These are phyloP conservation scores for Stromatinia cepivora DNA, from an alignment of 2,329 filamentous ascomycete species.

Conservation along the genomic window DNA sequence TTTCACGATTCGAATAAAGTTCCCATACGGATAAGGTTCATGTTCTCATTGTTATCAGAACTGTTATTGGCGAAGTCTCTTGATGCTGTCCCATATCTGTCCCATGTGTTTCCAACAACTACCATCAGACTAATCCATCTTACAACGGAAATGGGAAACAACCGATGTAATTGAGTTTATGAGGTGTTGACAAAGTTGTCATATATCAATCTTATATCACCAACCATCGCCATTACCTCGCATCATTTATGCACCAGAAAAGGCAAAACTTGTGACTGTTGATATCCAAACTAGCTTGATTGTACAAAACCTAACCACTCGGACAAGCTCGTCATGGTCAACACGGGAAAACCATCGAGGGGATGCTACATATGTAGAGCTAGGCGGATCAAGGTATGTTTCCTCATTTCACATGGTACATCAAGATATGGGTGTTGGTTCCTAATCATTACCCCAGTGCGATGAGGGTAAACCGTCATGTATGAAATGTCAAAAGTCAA, in stretches of 20 bases:
- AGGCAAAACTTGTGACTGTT: background rate
- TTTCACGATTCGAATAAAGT: background rate
- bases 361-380: slow-evolving; percentile 26
- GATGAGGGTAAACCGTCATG: slow-evolving; percentile 65
- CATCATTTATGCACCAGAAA: background rate
- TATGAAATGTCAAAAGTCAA: slow-evolving; percentile 61
- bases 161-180: background rate
- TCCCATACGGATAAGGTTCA: background rate
- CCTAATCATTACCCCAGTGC: slow-evolving; percentile 48
- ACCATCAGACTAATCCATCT: background rate
- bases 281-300: background rate
- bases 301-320: background rate
- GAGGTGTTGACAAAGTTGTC: background rate
- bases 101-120: background rate
- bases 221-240: background rate
- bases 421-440: background rate
- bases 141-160: background rate
- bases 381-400: slow-evolving; percentile 25
- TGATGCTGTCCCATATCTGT: background rate
- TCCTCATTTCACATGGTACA: background rate
- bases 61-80: background rate
- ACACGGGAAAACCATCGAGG: slow-evolving; percentile 22
- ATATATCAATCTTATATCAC: background rate
- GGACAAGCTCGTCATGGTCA: slow-evolving; percentile 6
- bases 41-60: background rate